These are phyloP conservation scores for Solidago caesia DNA, from an alignment of 129 eudicot genomes.

Conservation along the genomic window DNA sequence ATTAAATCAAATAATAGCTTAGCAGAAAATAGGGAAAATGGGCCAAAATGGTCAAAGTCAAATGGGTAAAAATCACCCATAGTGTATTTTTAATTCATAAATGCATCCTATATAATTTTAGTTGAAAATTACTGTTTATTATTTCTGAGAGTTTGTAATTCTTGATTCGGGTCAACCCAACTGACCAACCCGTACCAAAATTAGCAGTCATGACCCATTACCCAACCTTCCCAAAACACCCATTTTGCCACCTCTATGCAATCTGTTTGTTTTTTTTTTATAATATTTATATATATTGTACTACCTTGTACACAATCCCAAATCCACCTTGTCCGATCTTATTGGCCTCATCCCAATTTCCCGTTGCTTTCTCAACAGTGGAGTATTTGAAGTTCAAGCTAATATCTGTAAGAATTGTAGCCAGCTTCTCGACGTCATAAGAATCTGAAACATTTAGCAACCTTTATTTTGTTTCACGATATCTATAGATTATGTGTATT, in stretches of 20 bases:
- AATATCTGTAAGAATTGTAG: conserved; percentile 52
- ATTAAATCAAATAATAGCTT: not conserved
- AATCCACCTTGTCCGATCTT: conserved; percentile 85
- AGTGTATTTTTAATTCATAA: not conserved
- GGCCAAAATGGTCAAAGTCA: not conserved
- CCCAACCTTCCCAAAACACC: no score
- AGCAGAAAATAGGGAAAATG: not conserved
- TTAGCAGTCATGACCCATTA: no score
- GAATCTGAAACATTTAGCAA: conserved; percentile 24
- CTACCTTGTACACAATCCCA: conserved; percentile 49
- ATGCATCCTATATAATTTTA: no score
- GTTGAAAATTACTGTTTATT: no score
- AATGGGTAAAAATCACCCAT: not conserved
- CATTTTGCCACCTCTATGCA: not conserved
- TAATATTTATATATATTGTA: not conserved
- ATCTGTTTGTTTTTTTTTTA: no score
- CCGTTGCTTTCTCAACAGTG: conserved; percentile 63
- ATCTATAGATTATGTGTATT: not conserved
- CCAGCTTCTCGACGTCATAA: conserved; percentile 40
- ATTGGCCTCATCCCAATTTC: conserved; percentile 53
- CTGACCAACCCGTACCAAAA: no score
- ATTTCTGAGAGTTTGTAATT: no score
- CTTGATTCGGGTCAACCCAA: no score
- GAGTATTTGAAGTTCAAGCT: conserved; percentile 73
- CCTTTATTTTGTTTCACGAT: not conserved